phyloP scores from a whole-genome alignment of 108 stramenopile species.

The Pseudonitzschia delicatissima region DNA sequence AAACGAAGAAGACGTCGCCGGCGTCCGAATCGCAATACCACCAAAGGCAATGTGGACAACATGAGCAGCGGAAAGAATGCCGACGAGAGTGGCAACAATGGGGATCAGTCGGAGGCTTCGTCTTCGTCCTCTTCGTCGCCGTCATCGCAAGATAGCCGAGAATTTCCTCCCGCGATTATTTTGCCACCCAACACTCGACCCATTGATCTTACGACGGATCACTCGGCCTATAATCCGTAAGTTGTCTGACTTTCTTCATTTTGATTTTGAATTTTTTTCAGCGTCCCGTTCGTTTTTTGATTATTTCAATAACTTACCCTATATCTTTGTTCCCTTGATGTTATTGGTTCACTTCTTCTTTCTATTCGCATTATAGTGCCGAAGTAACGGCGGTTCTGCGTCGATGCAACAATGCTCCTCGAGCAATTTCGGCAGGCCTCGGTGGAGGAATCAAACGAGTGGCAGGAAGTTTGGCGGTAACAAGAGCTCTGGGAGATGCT shows the following conservation, averaged over 20 bases:
- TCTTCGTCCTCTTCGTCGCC: constrained; percentile 41
- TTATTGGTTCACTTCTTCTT: not conserved
- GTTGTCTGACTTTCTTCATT: not conserved
- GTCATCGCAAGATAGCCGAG: constrained; percentile 37
- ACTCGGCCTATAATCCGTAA: constrained; percentile 76
- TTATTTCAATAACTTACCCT: not conserved
- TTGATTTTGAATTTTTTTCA: not conserved
- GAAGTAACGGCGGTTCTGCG: constrained; percentile 77
- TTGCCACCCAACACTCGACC: constrained; percentile 64
- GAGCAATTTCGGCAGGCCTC: constrained; percentile 68
- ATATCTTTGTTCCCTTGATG: not conserved
- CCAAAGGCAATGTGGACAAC: not conserved
- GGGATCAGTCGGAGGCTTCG: constrained; percentile 8
- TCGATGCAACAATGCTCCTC: constrained; percentile 81
- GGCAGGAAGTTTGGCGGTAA: constrained; percentile 81
- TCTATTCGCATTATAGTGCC: constrained; percentile 19
- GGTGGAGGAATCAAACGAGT: constrained; percentile 87
- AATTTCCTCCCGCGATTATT: constrained; percentile 43
- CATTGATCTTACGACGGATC: constrained; percentile 84
- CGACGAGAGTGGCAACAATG: not conserved
- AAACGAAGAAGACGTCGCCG: constrained; percentile 7
- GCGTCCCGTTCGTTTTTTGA: not conserved
- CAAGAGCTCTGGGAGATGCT: constrained; percentile 81
- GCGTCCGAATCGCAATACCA: not conserved
- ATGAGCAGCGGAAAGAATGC: not conserved